A percentile compares a stretch with the other conserved stretches of the same genome.
phyloP scores from a whole-genome alignment of 192 early-diverging fungal species.

The Podila clonocystis region DNA sequence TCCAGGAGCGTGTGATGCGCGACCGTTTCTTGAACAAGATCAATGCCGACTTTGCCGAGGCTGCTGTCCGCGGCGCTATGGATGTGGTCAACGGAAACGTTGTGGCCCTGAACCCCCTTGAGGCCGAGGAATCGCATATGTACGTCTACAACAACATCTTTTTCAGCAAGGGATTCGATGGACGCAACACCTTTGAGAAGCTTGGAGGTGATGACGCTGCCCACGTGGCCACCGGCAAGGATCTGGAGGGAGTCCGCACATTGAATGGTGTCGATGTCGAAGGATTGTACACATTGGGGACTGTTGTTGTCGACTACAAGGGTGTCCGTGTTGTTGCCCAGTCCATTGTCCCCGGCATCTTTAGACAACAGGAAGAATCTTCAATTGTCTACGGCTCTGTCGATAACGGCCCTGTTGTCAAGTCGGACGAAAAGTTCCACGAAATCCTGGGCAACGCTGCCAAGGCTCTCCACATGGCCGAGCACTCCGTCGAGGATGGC shows the following conservation, averaged over 20 bases:
- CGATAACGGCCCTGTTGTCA: conserved; percentile 83
- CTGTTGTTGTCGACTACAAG: conserved; percentile 92
- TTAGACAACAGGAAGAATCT: conserved; percentile 76
- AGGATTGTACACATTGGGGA: conserved; percentile 89
- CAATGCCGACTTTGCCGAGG: conserved; percentile 93
- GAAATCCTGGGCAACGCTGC: conserved; percentile 75
- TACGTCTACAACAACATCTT: conserved; percentile 97
- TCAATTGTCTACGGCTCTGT: conserved; percentile 92
- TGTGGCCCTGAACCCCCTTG: conserved; percentile 79
- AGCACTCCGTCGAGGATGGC: conserved; percentile 81
- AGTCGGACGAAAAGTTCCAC: conserved; percentile 81
- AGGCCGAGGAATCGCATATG: conserved; percentile 82
- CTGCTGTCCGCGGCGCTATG: conserved; percentile 85
- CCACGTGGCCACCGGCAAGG: conserved; percentile 94
- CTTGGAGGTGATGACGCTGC: conserved; percentile 90
- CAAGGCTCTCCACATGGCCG: conserved; percentile 79
- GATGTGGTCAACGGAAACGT: conserved; percentile 85
- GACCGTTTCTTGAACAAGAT: conserved; percentile 86
- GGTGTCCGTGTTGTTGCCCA: conserved; percentile 93
- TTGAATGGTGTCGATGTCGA: conserved; percentile 79
- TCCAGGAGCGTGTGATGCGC: conserved; percentile 87
- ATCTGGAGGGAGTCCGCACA: conserved; percentile 88
- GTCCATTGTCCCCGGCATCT: conserved; percentile 86
- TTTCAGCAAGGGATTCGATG: conserved; percentile 90
- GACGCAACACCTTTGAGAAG: conserved; percentile 82